Conservation (phyloP, 495 filamentous ascomycete genomes). For the Saxophila tyrrhenica region DNA sequence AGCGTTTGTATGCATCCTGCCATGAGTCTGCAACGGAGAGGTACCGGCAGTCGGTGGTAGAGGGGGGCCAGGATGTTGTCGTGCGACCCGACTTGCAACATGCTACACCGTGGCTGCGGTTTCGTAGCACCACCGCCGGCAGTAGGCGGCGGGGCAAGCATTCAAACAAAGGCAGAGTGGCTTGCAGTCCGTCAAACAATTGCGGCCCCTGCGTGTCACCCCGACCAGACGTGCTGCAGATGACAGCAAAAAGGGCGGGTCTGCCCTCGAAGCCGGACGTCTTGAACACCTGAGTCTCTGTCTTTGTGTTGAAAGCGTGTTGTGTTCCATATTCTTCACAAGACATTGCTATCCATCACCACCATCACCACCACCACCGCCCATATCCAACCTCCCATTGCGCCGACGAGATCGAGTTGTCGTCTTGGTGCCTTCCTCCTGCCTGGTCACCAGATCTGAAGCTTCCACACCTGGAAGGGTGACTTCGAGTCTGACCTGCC, state of each 20-base stretch:
- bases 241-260: not conserved
- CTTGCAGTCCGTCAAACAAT: not conserved
- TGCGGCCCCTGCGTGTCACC: not conserved
- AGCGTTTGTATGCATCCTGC: not conserved
- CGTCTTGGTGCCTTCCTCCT: not conserved
- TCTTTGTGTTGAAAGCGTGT: not conserved
- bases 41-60: not conserved
- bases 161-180: slow-evolving; percentile 2
- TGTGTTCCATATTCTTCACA: slow-evolving; percentile 1
- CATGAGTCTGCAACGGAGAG: not conserved
- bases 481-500: slow-evolving; percentile 15
- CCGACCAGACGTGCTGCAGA: not conserved
- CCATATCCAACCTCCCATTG: not conserved
- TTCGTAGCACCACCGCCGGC: not conserved
- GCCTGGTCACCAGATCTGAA: slow-evolving; percentile 1
- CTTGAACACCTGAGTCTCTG: not conserved
- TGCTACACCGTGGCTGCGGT: not conserved
- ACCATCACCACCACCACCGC: not conserved
- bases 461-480: not conserved
- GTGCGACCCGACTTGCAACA: not conserved
- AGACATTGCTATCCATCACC: slow-evolving; percentile 4
- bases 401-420: not conserved
- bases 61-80: too few relatives aligned
- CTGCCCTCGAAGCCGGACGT: not conserved
- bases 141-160: not conserved